These are phyloP conservation scores for Exophiala sideris DNA, from an alignment of 2,329 filamentous ascomycete species.

Conservation along the genomic window DNA sequence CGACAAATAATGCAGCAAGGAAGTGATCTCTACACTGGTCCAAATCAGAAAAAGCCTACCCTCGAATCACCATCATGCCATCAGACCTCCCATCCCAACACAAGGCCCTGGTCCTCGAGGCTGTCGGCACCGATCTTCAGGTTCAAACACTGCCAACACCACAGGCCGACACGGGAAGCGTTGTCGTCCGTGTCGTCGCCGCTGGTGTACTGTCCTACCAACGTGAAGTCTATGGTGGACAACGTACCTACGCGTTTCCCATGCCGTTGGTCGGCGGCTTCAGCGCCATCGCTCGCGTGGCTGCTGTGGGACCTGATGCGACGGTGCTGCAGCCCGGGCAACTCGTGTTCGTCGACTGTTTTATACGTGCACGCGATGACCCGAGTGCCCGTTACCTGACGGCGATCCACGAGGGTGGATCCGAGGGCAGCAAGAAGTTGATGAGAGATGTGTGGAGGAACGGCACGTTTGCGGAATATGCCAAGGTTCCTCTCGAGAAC, in stretches of 20 bases:
- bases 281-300: conserved; percentile 36
- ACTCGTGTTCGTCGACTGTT: conserved; percentile 38
- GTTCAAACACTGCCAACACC: conserved; percentile 23
- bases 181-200: conserved; percentile 38
- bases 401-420: conserved; percentile 29
- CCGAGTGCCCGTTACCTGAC: conserved; percentile 11
- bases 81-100: no score
- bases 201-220: conserved; percentile 40
- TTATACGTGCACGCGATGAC: conserved; percentile 38
- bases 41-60: no score
- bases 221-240: conserved; percentile 38
- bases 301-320: conserved; percentile 36
- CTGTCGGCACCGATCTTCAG: no score
- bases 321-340: conserved; percentile 34
- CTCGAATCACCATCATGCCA: no score
- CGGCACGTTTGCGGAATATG: conserved; percentile 36
- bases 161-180: conserved; percentile 35
- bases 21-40: no score
- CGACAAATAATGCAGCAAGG: no score
- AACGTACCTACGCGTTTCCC: conserved; percentile 31
- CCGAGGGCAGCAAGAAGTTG: conserved; percentile 32
- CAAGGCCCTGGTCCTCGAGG: no score
- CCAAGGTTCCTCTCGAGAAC: conserved; percentile 37
- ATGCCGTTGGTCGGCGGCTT: conserved; percentile 35
- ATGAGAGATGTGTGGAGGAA: conserved; percentile 37